A percentile compares a stretch with the other conserved stretches of the same genome.
These are phyloP conservation scores for Corynespora cassiicola DNA, from an alignment of 2,329 filamentous ascomycete species.

Conservation along the genomic window DNA sequence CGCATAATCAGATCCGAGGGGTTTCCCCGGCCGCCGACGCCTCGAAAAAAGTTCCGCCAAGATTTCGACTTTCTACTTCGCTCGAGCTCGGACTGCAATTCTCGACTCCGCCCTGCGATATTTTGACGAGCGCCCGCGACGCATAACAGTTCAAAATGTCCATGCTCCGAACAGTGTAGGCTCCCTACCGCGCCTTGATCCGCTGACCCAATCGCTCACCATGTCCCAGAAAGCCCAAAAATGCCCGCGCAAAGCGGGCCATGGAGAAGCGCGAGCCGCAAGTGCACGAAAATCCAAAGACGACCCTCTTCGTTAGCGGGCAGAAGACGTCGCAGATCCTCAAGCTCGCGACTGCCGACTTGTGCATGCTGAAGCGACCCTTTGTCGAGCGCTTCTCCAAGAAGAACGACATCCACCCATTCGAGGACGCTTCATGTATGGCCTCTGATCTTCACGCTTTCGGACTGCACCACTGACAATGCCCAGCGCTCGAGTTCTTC, in stretches of 20 bases:
- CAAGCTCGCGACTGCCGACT: constrained; percentile 83
- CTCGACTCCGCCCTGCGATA: no score
- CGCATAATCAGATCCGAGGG: constrained; percentile 19
- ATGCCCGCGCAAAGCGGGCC: constrained; percentile 91
- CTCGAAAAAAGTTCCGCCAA: constrained; percentile 29
- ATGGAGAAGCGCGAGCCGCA: constrained; percentile 94
- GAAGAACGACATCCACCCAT: constrained; percentile 95
- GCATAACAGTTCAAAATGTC: no score
- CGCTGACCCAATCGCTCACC: no score
- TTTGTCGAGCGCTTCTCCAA: constrained; percentile 91
- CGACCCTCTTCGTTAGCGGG: constrained; percentile 86
- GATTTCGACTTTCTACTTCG: constrained; percentile 24
- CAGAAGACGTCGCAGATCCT: constrained; percentile 83
- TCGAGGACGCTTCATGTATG: constrained; percentile 77
- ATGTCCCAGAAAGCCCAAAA: constrained; percentile 67
- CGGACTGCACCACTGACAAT: neutral
- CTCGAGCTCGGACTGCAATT: no score
- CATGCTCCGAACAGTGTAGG: no score
- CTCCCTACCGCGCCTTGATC: no score
- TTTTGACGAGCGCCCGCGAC: no score
- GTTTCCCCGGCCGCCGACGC: constrained; percentile 18
- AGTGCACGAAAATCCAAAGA: constrained; percentile 86
- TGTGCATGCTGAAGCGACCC: constrained; percentile 84
- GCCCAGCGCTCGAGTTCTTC: constrained; percentile 81
- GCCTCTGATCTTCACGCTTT: neutral